Conservation (phyloP, 208 protist genomes). For the Crithidia expoeki region DNA sequence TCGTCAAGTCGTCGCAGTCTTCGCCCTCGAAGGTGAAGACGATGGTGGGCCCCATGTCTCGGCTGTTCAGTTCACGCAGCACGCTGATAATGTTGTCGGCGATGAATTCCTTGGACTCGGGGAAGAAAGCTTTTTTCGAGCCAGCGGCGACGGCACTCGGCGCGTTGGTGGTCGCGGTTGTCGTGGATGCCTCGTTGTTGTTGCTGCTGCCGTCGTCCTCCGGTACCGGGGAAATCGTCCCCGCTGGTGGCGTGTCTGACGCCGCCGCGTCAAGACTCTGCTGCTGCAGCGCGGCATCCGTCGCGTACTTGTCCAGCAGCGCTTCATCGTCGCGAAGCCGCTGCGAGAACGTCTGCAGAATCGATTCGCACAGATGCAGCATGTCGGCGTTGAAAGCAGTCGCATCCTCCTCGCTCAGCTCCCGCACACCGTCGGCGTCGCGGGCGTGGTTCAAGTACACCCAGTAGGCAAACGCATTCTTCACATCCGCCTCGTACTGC, state of each 20-base stretch:
- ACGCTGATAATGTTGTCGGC: slow-evolving; percentile 83
- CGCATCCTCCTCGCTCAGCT: slow-evolving; percentile 39
- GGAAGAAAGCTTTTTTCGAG: slow-evolving; percentile 43
- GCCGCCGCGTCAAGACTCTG: slow-evolving; percentile 19
- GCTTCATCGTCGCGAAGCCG: slow-evolving; percentile 76
- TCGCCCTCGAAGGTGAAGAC: slow-evolving; percentile 92
- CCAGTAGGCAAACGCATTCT: slow-evolving; percentile 86
- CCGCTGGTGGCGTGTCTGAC: slow-evolving; percentile 6
- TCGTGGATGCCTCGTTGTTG: neutral
- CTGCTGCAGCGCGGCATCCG: slow-evolving; percentile 42
- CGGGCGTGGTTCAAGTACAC: slow-evolving; percentile 56
- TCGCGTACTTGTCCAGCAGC: slow-evolving; percentile 66
- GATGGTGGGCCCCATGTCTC: slow-evolving; percentile 90
- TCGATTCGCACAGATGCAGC: slow-evolving; percentile 48
- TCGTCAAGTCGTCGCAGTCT: slow-evolving; percentile 87
- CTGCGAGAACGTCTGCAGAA: slow-evolving; percentile 74
- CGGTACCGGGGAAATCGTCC: neutral
- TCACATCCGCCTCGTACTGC: slow-evolving; percentile 85
- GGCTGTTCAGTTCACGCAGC: slow-evolving; percentile 85
- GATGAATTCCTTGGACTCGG: slow-evolving; percentile 86
- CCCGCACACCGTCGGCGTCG: slow-evolving; percentile 43
- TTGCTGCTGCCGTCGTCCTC: slow-evolving; percentile 17
- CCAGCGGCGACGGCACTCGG: neutral
- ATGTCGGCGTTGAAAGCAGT: slow-evolving; percentile 61
- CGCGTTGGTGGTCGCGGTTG: slow-evolving; percentile 7